Conservation (phyloP, 441 rosid genomes). For the Oxalis stricta region DNA sequence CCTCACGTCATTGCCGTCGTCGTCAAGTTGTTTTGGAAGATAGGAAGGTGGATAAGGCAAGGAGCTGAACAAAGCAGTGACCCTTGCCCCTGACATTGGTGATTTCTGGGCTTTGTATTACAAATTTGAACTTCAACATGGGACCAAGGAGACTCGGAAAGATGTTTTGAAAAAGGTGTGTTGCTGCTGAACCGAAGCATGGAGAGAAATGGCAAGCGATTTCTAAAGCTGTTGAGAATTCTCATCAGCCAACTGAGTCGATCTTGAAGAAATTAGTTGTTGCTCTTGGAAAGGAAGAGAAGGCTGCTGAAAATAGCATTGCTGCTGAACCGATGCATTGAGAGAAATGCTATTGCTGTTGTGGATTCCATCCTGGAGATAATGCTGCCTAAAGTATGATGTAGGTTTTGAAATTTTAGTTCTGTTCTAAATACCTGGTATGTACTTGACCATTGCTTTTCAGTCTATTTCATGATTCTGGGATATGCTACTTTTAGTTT, state of each 20-base stretch:
- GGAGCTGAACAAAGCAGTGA: constrained; percentile 75
- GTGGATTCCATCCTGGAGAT: too few species aligned
- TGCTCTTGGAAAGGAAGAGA: constrained; percentile 76
- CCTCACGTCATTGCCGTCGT: constrained; percentile 78
- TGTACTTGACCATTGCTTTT: too few species aligned
- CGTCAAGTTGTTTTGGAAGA: constrained; percentile 85
- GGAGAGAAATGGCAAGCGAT: constrained; percentile 88
- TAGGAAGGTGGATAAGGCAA: constrained; percentile 79
- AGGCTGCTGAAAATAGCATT: constrained; percentile 36
- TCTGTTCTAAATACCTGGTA: too few species aligned
- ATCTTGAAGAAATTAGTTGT: constrained; percentile 69
- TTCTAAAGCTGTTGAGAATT: constrained; percentile 79
- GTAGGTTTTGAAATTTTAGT: too few species aligned
- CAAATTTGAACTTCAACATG: constrained; percentile 87
- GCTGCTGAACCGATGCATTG: neutral
- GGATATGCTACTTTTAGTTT: too few species aligned
- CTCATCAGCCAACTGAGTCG: constrained; percentile 70
- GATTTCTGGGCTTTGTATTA: constrained; percentile 88
- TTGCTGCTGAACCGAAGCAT: constrained; percentile 77
- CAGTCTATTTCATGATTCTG: too few species aligned
- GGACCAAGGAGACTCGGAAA: constrained; percentile 61
- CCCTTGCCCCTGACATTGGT: constrained; percentile 68
- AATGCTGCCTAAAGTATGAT: too few species aligned
- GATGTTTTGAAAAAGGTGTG: constrained; percentile 63
- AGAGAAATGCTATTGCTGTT: too few species aligned